Evolutionary conservation across 176 grass and related monocot genomes (phyloP).

Genomic region (Aegilops tauschii): DNA sequence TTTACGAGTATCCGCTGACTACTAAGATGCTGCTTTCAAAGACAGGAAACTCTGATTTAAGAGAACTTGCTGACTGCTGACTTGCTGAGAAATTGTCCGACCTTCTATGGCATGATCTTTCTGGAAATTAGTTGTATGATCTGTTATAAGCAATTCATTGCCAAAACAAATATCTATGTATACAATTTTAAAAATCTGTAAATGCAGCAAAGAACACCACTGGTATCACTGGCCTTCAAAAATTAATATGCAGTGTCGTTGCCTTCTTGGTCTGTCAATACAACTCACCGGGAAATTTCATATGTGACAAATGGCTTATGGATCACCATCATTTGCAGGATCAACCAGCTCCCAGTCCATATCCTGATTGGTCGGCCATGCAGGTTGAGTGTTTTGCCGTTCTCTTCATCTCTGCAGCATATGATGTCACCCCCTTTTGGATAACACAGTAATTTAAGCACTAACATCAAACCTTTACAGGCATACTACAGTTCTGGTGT

Average conservation of each 20-base stretch:
- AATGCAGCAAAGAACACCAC: neutral
- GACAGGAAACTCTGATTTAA: neutral
- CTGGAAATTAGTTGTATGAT: neutral
- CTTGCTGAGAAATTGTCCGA: neutral
- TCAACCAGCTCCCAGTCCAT: conserved; percentile 61
- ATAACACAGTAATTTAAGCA: neutral
- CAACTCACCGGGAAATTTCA: neutral
- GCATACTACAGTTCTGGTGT: conserved; percentile 88
- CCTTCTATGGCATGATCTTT: neutral
- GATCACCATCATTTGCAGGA: conserved; percentile 48
- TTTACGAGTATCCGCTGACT: neutral
- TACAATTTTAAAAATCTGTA: neutral
- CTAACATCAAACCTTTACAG: conserved; percentile 25
- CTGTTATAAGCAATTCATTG: neutral
- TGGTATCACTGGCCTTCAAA: neutral
- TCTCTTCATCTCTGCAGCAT: neutral
- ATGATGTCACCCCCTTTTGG: no score
- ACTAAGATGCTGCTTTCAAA: neutral
- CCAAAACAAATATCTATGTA: neutral
- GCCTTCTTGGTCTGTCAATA: neutral
- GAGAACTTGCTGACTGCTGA: neutral
- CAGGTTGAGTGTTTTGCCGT: conserved; percentile 49
- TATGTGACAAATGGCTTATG: neutral
- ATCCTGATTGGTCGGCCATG: conserved; percentile 85
- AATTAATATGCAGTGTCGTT: neutral